Conservation (phyloP, 2,329 filamentous ascomycete species). For the Paradendryphiella salina region DNA sequence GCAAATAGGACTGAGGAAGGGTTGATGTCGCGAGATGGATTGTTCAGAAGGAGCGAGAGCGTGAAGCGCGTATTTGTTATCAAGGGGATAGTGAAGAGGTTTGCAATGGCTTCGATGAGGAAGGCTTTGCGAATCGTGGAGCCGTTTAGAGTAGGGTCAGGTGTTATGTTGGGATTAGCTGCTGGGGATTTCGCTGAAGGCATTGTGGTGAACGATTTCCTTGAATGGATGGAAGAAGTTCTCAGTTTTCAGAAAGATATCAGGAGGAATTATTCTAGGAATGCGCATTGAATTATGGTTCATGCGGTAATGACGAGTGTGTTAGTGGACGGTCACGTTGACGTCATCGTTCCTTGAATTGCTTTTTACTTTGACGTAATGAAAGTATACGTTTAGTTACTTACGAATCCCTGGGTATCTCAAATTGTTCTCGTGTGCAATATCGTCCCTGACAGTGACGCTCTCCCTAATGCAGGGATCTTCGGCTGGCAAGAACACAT, state of each 20-base stretch:
- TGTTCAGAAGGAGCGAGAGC: constrained; percentile 26
- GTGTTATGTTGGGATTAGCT: constrained; percentile 24
- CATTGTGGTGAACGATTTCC: neutral
- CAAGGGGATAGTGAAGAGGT: constrained; percentile 33
- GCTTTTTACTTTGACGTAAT: neutral
- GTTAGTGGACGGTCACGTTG: neutral
- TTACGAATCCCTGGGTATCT: too few species aligned
- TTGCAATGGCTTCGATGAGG: constrained; percentile 31
- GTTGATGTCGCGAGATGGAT: constrained; percentile 26
- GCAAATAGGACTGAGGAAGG: constrained; percentile 31
- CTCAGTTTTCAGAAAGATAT: neutral
- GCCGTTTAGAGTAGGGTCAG: constrained; percentile 15
- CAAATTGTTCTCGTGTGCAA: too few species aligned
- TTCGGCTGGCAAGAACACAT: too few species aligned
- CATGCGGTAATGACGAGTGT: constrained; percentile 1
- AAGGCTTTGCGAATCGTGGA: constrained; percentile 36
- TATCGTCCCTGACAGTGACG: too few species aligned
- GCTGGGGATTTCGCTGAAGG: constrained; percentile 24
- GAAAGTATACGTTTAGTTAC: too few species aligned
- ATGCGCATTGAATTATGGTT: too few species aligned
- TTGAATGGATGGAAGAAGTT: neutral
- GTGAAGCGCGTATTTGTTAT: constrained; percentile 29
- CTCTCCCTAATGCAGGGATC: too few species aligned
- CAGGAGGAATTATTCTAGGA: too few species aligned
- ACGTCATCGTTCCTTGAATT: neutral